These are phyloP conservation scores for Fusarium armeniacum DNA, from an alignment of 2,329 filamentous ascomycete genomes.

Conservation along the genomic window DNA sequence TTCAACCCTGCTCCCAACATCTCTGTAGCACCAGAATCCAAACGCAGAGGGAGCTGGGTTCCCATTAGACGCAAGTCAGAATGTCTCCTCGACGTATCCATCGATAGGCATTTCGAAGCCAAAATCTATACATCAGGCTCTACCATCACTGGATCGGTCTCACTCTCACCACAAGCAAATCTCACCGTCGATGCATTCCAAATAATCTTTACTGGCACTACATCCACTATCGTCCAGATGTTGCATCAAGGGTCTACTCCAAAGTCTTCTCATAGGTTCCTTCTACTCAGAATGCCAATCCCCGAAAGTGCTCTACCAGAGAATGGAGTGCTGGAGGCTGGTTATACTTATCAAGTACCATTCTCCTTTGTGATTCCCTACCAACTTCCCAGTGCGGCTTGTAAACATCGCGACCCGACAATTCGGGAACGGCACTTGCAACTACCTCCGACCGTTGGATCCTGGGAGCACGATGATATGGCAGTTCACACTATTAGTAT, in stretches of 20 bases:
- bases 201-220: conserved; percentile 25
- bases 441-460: conserved; percentile 39
- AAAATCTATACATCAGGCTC: conserved; percentile 43
- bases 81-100: conserved; percentile 29
- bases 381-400: conserved; percentile 36
- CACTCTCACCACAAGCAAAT: conserved; percentile 19
- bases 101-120: conserved; percentile 41
- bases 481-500: conserved; percentile 31
- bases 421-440: conserved; percentile 35
- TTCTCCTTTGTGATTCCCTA: conserved; percentile 44
- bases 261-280: conserved; percentile 33
- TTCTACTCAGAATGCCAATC: conserved; percentile 38
- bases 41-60: conserved; percentile 35
- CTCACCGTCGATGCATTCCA: conserved; percentile 31
- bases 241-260: conserved; percentile 31
- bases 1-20: conserved; percentile 12
- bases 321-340: conserved; percentile 14
- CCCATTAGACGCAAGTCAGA: conserved; percentile 18
- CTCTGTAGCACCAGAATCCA: conserved; percentile 10
- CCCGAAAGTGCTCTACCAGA: conserved; percentile 16
- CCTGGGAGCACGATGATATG: conserved; percentile 41
- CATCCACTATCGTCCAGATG: conserved; percentile 23
- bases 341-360: conserved; percentile 22
- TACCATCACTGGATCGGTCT: conserved; percentile 27
- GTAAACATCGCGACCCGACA: conserved; percentile 20